Percentiles rank a stretch among this genome's conserved stretches.
phyloP scores from a whole-genome alignment of 2,329 filamentous ascomycete genomes.

The Sporothrix variecibatus region DNA sequence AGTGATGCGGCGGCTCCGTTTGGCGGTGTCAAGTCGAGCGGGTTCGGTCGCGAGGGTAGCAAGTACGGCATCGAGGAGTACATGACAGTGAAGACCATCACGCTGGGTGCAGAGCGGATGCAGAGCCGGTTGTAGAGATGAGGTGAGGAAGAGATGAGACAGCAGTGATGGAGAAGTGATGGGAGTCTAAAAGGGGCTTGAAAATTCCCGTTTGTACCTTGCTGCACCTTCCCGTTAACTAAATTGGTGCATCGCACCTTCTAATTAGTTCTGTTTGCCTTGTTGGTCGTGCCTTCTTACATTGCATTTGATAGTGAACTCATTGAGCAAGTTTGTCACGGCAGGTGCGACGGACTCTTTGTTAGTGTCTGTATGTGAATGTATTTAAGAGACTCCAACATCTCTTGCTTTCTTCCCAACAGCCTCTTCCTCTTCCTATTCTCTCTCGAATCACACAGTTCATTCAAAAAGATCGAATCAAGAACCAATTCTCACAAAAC shows the following conservation, averaged over 20 bases:
- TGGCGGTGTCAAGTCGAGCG: constrained; percentile 1
- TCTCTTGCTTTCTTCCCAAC: too few relatives aligned
- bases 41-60: neutral
- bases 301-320: neutral
- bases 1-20: neutral
- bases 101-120: neutral
- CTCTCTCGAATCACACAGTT: too few relatives aligned
- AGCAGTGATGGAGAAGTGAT: neutral
- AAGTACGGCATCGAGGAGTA: constrained; percentile 9
- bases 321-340: neutral
- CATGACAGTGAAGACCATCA: constrained; percentile 4
- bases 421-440: too few relatives aligned
- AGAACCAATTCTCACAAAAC: neutral
- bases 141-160: neutral
- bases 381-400: neutral
- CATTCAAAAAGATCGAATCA: neutral
- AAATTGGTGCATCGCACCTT: neutral
- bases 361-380: neutral
- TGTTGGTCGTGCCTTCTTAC: neutral
- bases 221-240: neutral
- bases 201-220: too few relatives aligned
- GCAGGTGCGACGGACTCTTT: neutral
- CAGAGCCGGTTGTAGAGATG: neutral
- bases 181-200: too few relatives aligned
- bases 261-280: neutral